phyloP scores from a whole-genome alignment of 441 rosid genomes.

The Gossypium gossypioides region DNA sequence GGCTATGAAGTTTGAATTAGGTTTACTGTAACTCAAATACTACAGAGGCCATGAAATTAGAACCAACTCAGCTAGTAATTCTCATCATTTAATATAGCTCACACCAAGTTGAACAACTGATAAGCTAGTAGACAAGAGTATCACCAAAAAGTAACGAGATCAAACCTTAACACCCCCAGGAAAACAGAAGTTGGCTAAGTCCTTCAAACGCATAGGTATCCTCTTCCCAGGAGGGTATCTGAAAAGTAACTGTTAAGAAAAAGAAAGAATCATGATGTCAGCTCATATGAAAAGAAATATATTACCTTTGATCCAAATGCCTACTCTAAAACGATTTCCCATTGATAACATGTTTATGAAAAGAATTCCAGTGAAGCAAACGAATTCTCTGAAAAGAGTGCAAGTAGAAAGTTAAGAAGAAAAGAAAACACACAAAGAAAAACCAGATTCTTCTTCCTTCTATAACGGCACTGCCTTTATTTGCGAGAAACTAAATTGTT shows the following conservation, averaged over 20 bases:
- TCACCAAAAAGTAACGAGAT: constrained; percentile 5
- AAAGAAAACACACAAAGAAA: background rate
- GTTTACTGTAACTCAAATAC: background rate
- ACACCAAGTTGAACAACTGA: background rate
- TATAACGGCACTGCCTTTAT: background rate
- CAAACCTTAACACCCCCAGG: constrained; percentile 90
- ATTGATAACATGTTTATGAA: background rate
- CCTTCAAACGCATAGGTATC: constrained; percentile 66
- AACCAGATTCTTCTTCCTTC: background rate
- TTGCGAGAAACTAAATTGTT: background rate
- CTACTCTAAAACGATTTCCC: background rate
- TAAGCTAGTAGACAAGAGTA: background rate
- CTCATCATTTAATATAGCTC: background rate
- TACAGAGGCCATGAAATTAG: background rate
- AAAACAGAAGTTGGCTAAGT: constrained; percentile 84
- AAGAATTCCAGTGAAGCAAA: constrained; percentile 5
- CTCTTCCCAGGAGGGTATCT: constrained; percentile 86
- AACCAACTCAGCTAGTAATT: background rate
- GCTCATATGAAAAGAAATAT: background rate
- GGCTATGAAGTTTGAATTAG: background rate
- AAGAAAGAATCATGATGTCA: background rate
- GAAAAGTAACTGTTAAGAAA: constrained; percentile 54
- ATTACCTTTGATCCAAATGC: background rate
- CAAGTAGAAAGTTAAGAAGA: background rate
- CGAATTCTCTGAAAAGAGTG: background rate